Evolutionary conservation across 352 stramenopile genomes (phyloP), one percentile per base, ranked within the genome.

Genomic region (Saprolegnia parasitica): DNA sequence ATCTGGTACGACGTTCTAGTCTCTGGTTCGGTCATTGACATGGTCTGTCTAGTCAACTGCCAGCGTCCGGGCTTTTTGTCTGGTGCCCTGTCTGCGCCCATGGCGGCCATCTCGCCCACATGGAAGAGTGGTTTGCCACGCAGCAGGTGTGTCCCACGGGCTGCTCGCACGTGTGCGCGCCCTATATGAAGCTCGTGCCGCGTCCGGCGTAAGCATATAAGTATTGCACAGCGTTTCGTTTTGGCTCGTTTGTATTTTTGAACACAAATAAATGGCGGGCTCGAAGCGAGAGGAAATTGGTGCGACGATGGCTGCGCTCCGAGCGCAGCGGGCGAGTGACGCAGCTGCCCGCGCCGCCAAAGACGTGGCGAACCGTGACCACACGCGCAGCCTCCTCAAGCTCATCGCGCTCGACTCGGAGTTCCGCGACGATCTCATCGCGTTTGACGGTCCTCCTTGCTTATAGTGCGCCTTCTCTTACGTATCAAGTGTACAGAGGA

Each of bases 21-120:
- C n/a, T n/a, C 11, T 32, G 0, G 26, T 56, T 11, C 26, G 29
- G 61, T 6, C 55, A 54, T 71, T 72, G 67, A 32, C 66, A 37
- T 35, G 4, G 32, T 58, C 72, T 66, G n/a, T 64, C 13, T 66
- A 96, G 87, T 61, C 82, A 96, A 83, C 64, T 93, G 5, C 86
- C 88, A 46, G 90, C 96, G 26, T 85, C 87, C 32, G 89, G 90
- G 54, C 67, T 97, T 5, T 97, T 94, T 62, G 89, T 96, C 5
- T 97, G 90, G 90, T 97, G 90, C 61, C 88, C 90, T 15, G 89
- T 93, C n/a, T 97, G 90, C 68, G 90, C 88, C 1, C 90, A 97
- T 66, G 89, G 88, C 20, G 90, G 90, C 16, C 90, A 97, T 63
- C 66, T 97, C 21, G 77, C 95, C 24, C 86, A 94, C 76, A 71